Conservation (phyloP, 2,329 filamentous ascomycete species). For the Madurella fahalii region DNA sequence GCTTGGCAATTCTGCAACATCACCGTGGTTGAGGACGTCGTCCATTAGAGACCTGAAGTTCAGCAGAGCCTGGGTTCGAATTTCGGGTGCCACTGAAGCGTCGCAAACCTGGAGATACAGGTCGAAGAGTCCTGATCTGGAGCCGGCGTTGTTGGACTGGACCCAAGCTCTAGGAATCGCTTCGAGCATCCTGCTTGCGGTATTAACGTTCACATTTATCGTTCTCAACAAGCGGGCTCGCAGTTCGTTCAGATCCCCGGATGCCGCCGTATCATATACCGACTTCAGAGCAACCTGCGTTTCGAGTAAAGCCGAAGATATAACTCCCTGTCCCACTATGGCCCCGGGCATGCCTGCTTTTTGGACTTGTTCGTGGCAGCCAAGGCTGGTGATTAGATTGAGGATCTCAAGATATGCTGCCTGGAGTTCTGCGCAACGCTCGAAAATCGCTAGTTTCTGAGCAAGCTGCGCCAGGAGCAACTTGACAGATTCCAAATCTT, state of each 20-base stretch:
- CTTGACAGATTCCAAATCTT: slow-evolving; percentile 11
- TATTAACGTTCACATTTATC: slow-evolving; percentile 38
- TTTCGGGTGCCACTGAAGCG: slow-evolving; percentile 38
- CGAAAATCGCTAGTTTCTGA: slow-evolving; percentile 11
- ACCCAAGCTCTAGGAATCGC: slow-evolving; percentile 32
- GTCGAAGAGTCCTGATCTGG: slow-evolving; percentile 30
- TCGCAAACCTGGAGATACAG: slow-evolving; percentile 43
- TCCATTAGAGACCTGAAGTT: slow-evolving; percentile 47
- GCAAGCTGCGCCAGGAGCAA: slow-evolving; percentile 7
- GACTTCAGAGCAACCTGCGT: slow-evolving; percentile 31
- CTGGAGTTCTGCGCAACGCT: slow-evolving; percentile 37
- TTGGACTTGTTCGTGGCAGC: slow-evolving; percentile 16
- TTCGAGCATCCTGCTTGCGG: slow-evolving; percentile 40
- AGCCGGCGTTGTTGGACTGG: background rate
- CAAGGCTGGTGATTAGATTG: slow-evolving; percentile 38
- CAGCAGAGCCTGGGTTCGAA: slow-evolving; percentile 44
- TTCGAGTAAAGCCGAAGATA: slow-evolving; percentile 27
- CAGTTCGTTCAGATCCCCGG: slow-evolving; percentile 21
- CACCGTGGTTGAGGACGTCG: slow-evolving; percentile 30
- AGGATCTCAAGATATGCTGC: slow-evolving; percentile 45
- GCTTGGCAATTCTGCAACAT: slow-evolving; percentile 31
- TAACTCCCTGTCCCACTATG: background rate
- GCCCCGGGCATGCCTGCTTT: slow-evolving; percentile 8
- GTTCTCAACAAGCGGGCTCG: slow-evolving; percentile 34
- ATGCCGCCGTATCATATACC: slow-evolving; percentile 32